Evolutionary conservation across 768 basidiomycete species (phyloP), one percentile per base, ranked within the genome.

Genomic region (Butyriboletus loyo): DNA sequence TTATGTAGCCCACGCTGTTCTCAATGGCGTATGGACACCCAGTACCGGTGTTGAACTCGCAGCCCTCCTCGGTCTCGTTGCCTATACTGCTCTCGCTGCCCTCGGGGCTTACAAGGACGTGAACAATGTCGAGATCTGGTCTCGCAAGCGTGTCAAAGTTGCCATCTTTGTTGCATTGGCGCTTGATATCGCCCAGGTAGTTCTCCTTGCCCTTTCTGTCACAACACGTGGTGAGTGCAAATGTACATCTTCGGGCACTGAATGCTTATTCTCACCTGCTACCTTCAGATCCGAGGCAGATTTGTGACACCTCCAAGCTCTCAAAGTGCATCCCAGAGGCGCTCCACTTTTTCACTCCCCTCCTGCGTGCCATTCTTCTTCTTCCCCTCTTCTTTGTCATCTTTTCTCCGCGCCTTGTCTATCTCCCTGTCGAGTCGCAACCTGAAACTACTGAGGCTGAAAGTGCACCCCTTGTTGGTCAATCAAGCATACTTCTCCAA

Each of bases 41-140:
- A 61, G 74, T 54, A 83, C 84, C 8, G 88, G 84, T 22, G 76
- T 87, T 37, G 86, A 87, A 61, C 68, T 85, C 64, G 87, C 80
- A 59, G 74, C 89, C 37, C 63, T 90, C 38, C 66, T 85, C 39
- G 90, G 88, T 49, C 76, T 91, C 30, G 62, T 82, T 37, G 86
- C 85, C 5, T 89, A 88, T 59, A 73, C 83, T 32, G 85, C 86
- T 34, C 73, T 92, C 44, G 86, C 89, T 14, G 82, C 83, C 10
- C 72, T 90, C 39, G 90, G 90, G 9, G 78, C 87, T 13, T 91
- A 84, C 82, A 90, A 92, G 69, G 89, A 89, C 56, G 73, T 87
- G 49, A 78, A 81, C 28, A 86, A 86, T 32, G 77, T 84, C 32
- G 75, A 82, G 35, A 81, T 89, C 17, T 90, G 87, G 88, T 77